Percentiles rank a stretch among this genome's conserved stretches.
phyloP scores from a whole-genome alignment of 1,139 yeast species.

The Sugiyamaella castrensis region DNA sequence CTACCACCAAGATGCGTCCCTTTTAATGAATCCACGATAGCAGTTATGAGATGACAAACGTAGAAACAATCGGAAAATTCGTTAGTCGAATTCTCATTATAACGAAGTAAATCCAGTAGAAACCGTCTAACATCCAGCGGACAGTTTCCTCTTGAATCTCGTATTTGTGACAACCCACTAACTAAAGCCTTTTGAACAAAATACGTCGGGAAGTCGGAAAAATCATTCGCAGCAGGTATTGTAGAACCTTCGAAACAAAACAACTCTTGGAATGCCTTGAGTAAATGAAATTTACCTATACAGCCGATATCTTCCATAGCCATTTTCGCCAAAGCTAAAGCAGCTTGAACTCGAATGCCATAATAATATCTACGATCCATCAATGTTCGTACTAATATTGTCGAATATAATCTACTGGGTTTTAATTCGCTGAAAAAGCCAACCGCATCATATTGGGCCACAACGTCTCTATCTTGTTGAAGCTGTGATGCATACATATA shows the following conservation, averaged over 20 bases:
- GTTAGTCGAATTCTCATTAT: slow-evolving; percentile 83
- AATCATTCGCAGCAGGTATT: slow-evolving; percentile 79
- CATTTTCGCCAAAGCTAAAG: slow-evolving; percentile 65
- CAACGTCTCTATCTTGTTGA: slow-evolving; percentile 93
- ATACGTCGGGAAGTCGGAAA: slow-evolving; percentile 62
- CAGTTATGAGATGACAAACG: slow-evolving; percentile 54
- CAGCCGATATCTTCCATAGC: slow-evolving; percentile 61
- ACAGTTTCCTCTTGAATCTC: slow-evolving; percentile 62
- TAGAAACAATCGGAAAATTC: slow-evolving; percentile 72
- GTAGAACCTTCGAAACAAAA: slow-evolving; percentile 68
- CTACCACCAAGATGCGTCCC: slow-evolving; percentile 21
- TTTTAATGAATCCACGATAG: slow-evolving; percentile 51
- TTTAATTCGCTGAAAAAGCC: slow-evolving; percentile 63
- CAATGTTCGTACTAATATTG: slow-evolving; percentile 72
- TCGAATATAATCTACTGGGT: slow-evolving; percentile 66
- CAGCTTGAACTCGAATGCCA: slow-evolving; percentile 88
- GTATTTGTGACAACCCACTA: slow-evolving; percentile 55
- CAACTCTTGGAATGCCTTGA: slow-evolving; percentile 63
- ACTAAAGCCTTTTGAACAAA: slow-evolving; percentile 72
- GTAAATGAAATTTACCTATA: slow-evolving; percentile 70
- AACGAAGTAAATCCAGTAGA: slow-evolving; percentile 67
- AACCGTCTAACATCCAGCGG: slow-evolving; percentile 63
- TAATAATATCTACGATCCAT: slow-evolving; percentile 84
- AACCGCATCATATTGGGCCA: slow-evolving; percentile 88
- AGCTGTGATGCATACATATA: slow-evolving; percentile 93